Percentiles rank a stretch among this genome's conserved stretches.
These are phyloP conservation scores for Rosa hybrid DNA, from an alignment of 331 rosid genomes.

Conservation along the genomic window DNA sequence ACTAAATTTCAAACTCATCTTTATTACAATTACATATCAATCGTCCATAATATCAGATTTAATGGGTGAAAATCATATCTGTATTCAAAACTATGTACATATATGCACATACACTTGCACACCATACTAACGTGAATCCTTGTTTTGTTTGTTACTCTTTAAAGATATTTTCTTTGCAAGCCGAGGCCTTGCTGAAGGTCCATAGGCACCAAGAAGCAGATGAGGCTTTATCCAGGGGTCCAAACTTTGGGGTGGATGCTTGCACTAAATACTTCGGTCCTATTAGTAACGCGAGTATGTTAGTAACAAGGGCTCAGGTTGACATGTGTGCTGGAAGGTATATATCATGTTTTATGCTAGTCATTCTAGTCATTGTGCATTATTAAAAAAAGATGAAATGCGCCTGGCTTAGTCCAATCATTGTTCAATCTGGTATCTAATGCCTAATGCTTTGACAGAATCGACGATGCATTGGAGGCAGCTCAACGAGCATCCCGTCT, in stretches of 20 bases:
- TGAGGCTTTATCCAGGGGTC: slow-evolving; percentile 52
- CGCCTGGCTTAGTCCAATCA: neutral
- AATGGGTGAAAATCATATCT: neutral
- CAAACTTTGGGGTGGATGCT: slow-evolving; percentile 54
- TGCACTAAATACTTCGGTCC: slow-evolving; percentile 72
- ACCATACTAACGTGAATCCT: neutral
- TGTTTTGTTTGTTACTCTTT: neutral
- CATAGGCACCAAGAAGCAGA: slow-evolving; percentile 74
- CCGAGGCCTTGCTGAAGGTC: slow-evolving; percentile 75
- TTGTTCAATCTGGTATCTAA: neutral
- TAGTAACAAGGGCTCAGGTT: slow-evolving; percentile 56
- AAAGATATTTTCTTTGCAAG: slow-evolving; percentile 75
- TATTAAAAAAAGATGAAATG: neutral
- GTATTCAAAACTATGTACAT: neutral
- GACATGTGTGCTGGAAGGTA: slow-evolving; percentile 71
- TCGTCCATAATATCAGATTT: neutral
- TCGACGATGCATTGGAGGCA: slow-evolving; percentile 64
- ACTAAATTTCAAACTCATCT: neutral
- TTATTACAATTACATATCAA: neutral
- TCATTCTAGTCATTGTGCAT: neutral
- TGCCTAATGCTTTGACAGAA: slow-evolving; percentile 37
- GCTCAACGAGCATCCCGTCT: slow-evolving; percentile 48
- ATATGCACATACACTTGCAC: neutral
- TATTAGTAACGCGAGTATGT: slow-evolving; percentile 49
- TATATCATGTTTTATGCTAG: neutral